phyloP scores from a whole-genome alignment of 2,329 filamentous ascomycete genomes.

The Penicillium sp. region DNA sequence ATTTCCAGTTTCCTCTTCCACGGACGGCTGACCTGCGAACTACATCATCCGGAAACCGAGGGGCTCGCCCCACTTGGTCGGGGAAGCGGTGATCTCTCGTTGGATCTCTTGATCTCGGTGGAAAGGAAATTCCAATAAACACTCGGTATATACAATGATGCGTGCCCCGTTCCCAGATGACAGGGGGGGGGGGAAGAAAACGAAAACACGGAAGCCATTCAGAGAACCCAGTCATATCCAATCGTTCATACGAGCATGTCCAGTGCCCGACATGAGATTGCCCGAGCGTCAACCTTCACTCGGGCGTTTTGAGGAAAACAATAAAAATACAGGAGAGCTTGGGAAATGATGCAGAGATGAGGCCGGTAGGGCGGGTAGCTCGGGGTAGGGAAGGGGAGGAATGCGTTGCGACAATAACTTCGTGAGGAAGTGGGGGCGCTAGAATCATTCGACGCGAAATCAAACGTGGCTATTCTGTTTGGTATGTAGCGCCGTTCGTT shows the following conservation, averaged over 20 bases:
- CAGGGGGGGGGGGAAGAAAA: slow-evolving; percentile 15
- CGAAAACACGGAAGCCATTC: slow-evolving; percentile 18
- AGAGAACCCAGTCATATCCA: slow-evolving; percentile 29
- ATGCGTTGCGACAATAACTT: slow-evolving; percentile 27
- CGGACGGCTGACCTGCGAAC: slow-evolving; percentile 23
- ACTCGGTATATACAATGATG: slow-evolving; percentile 26
- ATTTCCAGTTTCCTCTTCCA: slow-evolving; percentile 17
- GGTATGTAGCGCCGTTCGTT: slow-evolving; percentile 26
- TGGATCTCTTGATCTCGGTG: too few species aligned
- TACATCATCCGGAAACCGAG: slow-evolving; percentile 31
- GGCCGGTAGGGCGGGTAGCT: slow-evolving; percentile 10
- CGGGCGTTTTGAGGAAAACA: slow-evolving; percentile 24
- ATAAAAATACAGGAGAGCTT: slow-evolving; percentile 27
- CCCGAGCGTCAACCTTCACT: slow-evolving; percentile 16
- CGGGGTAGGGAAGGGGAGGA: slow-evolving; percentile 10
- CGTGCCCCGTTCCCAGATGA: slow-evolving; percentile 12
- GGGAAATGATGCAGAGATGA: slow-evolving; percentile 9
- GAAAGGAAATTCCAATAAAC: slow-evolving; percentile 12
- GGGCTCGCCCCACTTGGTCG: too few species aligned
- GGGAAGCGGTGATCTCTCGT: too few species aligned
- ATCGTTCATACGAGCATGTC: slow-evolving; percentile 28
- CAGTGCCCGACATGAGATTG: slow-evolving; percentile 24
- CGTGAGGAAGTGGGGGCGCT: slow-evolving; percentile 21
- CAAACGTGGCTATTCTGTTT: slow-evolving; percentile 34
- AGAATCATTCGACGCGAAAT: slow-evolving; percentile 13